These are phyloP conservation scores for Alternaria tenuissima DNA, from an alignment of 2,329 filamentous ascomycete species.

Conservation along the genomic window DNA sequence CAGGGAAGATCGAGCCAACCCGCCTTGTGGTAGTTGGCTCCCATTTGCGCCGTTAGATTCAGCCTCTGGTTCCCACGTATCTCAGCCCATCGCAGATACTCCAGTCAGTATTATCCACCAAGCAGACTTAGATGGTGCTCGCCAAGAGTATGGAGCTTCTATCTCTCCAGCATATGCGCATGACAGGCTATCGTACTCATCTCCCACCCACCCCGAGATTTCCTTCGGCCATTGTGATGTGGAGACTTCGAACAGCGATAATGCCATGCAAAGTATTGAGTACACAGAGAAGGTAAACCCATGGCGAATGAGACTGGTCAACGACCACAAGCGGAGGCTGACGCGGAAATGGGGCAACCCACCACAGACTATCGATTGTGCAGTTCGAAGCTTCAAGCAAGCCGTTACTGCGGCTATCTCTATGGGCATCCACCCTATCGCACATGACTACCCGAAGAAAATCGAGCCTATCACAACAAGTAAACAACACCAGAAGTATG, in stretches of 20 bases:
- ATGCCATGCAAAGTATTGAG: neutral
- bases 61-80: neutral
- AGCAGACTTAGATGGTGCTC: neutral
- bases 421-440: conserved; percentile 13
- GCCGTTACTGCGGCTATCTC: conserved; percentile 16
- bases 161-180: neutral
- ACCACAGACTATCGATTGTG: conserved; percentile 3
- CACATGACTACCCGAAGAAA: conserved; percentile 6
- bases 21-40: neutral
- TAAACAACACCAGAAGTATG: neutral
- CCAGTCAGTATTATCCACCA: neutral
- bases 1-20: neutral
- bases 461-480: neutral
- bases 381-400: conserved; percentile 16
- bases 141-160: neutral
- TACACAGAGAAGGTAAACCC: conserved; percentile 4
- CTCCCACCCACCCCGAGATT: conserved; percentile 5
- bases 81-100: neutral
- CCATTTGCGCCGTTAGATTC: neutral
- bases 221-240: conserved; percentile 11
- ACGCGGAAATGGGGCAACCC: conserved; percentile 10
- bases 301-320: conserved; percentile 25
- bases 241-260: conserved; percentile 5
- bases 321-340: conserved; percentile 27
- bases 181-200: neutral